phyloP scores from a whole-genome alignment of 2,329 filamentous ascomycete genomes.

The Cladosporium sp. region DNA sequence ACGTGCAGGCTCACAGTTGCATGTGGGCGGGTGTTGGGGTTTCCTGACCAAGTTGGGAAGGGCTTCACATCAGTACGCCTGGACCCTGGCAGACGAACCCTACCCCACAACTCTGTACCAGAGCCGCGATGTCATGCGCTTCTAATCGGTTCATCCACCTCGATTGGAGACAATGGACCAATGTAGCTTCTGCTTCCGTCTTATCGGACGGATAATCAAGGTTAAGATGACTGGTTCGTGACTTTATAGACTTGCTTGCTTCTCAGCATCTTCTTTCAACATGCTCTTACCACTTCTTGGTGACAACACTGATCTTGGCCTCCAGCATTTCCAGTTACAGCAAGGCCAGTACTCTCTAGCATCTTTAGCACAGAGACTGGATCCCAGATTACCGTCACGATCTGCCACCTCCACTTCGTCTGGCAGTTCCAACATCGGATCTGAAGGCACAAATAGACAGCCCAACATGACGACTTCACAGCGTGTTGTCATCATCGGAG shows the following conservation, averaged over 20 bases:
- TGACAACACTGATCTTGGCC: slow-evolving; percentile 3
- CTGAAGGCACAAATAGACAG: not conserved
- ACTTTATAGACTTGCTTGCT: not conserved
- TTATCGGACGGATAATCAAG: slow-evolving; percentile 3
- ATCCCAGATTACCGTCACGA: not conserved
- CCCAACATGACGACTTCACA: slow-evolving; percentile 7
- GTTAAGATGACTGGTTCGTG: not conserved
- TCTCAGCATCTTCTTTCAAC: not conserved
- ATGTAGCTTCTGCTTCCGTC: slow-evolving; percentile 8
- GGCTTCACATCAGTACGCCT: not conserved
- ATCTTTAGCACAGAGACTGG: not conserved
- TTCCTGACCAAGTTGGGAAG: slow-evolving; percentile 4
- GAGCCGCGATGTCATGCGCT: not conserved
- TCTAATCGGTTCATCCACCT: slow-evolving; percentile 3
- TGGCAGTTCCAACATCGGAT: not conserved
- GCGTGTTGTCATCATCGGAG: slow-evolving; percentile 56
- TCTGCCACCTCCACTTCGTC: not conserved
- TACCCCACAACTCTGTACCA: slow-evolving; percentile 5
- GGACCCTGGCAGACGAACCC: slow-evolving; percentile 1
- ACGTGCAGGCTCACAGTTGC: not conserved
- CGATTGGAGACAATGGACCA: slow-evolving; percentile 10
- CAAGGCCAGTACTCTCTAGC: not conserved
- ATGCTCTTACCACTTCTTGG: slow-evolving; percentile 3
- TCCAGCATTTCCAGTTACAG: not conserved
- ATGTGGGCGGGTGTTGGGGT: not conserved